Percentiles rank a stretch among this genome's conserved stretches.
phyloP scores from a whole-genome alignment of 2,329 filamentous ascomycete genomes.

The Uncinocarpus reesii region DNA sequence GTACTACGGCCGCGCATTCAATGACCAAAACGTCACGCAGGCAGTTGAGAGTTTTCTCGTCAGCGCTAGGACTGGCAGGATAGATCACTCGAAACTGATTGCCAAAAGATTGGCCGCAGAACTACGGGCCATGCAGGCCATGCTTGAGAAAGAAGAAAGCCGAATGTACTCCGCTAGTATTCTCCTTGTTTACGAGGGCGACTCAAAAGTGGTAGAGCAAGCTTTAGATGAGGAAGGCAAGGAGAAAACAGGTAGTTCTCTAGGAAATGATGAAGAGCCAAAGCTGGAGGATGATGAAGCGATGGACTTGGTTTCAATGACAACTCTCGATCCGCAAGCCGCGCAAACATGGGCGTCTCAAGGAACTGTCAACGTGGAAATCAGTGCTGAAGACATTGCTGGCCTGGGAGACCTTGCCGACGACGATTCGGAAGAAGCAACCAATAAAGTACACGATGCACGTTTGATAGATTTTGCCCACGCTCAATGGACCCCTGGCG shows the following conservation, averaged over 20 bases:
- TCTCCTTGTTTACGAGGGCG: conserved; percentile 57
- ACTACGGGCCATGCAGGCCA: conserved; percentile 37
- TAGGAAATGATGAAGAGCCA: conserved; percentile 15
- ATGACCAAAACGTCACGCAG: conserved; percentile 44
- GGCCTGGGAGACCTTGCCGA: conserved; percentile 40
- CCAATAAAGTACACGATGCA: conserved; percentile 61
- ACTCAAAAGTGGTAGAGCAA: conserved; percentile 45
- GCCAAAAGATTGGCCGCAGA: conserved; percentile 34
- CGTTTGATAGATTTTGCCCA: conserved; percentile 98
- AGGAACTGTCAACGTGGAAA: neutral
- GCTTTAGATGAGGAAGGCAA: conserved; percentile 33
- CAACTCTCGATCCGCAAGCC: neutral
- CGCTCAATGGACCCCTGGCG: conserved; percentile 68
- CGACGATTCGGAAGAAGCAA: conserved; percentile 45
- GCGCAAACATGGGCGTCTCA: neutral
- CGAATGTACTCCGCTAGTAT: conserved; percentile 59
- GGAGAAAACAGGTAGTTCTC: conserved; percentile 14
- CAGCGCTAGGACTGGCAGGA: conserved; percentile 32
- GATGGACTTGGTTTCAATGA: neutral
- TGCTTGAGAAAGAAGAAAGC: conserved; percentile 49
- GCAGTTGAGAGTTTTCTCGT: conserved; percentile 51
- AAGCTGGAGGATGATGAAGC: neutral
- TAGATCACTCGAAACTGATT: conserved; percentile 37
- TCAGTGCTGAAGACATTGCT: neutral
- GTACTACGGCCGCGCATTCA: conserved; percentile 53